These are phyloP conservation scores for Erysimum pusillum DNA, from an alignment of 441 rosid genomes.

Conservation along the genomic window DNA sequence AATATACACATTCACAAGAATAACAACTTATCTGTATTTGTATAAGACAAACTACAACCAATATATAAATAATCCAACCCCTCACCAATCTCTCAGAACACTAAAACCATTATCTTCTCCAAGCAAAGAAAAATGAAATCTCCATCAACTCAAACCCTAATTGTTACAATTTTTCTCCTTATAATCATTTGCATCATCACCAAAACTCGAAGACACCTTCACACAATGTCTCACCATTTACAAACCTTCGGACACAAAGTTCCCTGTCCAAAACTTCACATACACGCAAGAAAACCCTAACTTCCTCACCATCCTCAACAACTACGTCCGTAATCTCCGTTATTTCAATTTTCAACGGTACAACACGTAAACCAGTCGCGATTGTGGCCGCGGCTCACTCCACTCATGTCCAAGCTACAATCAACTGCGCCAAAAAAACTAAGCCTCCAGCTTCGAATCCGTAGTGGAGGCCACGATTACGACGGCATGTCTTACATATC, in stretches of 20 bases:
- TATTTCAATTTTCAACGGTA: constrained; percentile 43
- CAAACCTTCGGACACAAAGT: constrained; percentile 40
- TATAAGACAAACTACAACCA: neutral
- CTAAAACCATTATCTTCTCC: neutral
- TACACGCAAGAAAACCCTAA: constrained; percentile 46
- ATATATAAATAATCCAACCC: neutral
- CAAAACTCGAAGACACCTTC: constrained; percentile 41
- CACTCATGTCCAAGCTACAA: constrained; percentile 59
- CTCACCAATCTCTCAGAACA: neutral
- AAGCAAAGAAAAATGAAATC: neutral
- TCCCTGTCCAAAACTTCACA: constrained; percentile 44
- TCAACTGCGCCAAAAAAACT: constrained; percentile 49
- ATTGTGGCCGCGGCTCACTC: constrained; percentile 54
- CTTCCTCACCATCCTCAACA: constrained; percentile 42
- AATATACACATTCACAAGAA: neutral
- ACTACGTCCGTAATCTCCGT: constrained; percentile 56
- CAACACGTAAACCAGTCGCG: constrained; percentile 53
- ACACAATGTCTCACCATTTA: constrained; percentile 45
- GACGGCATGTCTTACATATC: constrained; percentile 60
- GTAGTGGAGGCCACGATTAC: constrained; percentile 69
- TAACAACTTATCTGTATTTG: neutral
- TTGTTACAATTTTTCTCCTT: neutral
- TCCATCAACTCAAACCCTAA: neutral
- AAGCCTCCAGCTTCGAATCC: constrained; percentile 51
- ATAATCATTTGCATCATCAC: constrained; percentile 25